A percentile compares a stretch with the other conserved stretches of the same genome.
Evolutionary conservation across 2,329 filamentous ascomycete species (phyloP).

Genomic region (Boeremia exigua): DNA sequence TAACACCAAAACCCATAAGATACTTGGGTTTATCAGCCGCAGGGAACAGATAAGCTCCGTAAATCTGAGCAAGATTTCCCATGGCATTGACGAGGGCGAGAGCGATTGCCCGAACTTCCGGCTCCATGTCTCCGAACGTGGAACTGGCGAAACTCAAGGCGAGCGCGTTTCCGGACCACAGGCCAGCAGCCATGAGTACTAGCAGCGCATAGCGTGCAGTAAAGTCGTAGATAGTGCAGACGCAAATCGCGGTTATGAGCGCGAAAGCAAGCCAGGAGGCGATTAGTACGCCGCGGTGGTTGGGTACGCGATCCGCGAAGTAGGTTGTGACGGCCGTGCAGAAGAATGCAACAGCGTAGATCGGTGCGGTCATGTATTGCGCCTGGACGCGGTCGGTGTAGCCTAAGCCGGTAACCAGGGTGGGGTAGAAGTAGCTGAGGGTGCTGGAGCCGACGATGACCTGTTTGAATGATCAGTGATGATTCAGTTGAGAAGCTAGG

Average conservation of each 20-base stretch:
- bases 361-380: slow-evolving; percentile 61
- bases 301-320: slow-evolving; percentile 56
- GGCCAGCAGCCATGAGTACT: slow-evolving; percentile 62
- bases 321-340: slow-evolving; percentile 55
- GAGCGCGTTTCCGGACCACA: slow-evolving; percentile 61
- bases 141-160: slow-evolving; percentile 60
- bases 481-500: too few species aligned
- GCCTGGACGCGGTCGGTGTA: slow-evolving; percentile 53
- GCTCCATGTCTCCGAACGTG: slow-evolving; percentile 58
- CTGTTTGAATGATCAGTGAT: slow-evolving; percentile 21
- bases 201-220: slow-evolving; percentile 62
- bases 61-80: slow-evolving; percentile 63
- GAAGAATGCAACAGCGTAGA: slow-evolving; percentile 61
- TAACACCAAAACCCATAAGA: slow-evolving; percentile 43
- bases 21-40: slow-evolving; percentile 55
- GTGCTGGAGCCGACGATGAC: slow-evolving; percentile 57
- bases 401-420: slow-evolving; percentile 59
- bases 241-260: slow-evolving; percentile 48
- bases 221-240: slow-evolving; percentile 57
- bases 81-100: slow-evolving; percentile 61
- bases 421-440: slow-evolving; percentile 62
- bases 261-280: slow-evolving; percentile 55
- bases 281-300: slow-evolving; percentile 58
- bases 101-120: slow-evolving; percentile 59
- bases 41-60: slow-evolving; percentile 61